A percentile compares a stretch with the other conserved stretches of the same genome.
These are phyloP conservation scores for Buxus sempervirens DNA, from an alignment of 164 flowering plant species.

Conservation along the genomic window DNA sequence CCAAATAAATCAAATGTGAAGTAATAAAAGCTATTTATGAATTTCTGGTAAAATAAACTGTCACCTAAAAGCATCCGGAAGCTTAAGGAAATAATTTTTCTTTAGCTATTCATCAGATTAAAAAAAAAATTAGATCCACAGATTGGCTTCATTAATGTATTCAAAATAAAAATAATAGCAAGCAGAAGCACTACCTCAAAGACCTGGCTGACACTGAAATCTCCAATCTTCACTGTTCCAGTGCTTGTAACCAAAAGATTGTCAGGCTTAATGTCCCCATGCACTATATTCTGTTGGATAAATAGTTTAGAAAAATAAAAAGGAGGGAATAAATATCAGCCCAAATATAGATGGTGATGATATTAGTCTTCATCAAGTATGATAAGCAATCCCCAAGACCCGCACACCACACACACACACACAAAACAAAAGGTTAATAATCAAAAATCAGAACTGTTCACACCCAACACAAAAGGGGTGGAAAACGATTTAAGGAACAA, in stretches of 20 bases:
- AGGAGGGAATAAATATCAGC: not conserved
- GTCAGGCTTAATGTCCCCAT: slow-evolving; percentile 97
- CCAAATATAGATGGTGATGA: not conserved
- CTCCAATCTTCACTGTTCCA: slow-evolving; percentile 91
- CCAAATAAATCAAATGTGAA: too few species aligned
- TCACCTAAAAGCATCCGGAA: not conserved
- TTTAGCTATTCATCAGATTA: not conserved
- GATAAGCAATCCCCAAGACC: too few species aligned
- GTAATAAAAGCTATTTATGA: slow-evolving; percentile 11
- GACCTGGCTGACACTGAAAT: slow-evolving; percentile 95
- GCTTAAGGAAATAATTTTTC: not conserved
- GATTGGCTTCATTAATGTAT: not conserved
- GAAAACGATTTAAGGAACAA: not conserved
- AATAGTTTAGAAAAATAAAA: slow-evolving; percentile 1
- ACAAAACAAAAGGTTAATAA: too few species aligned
- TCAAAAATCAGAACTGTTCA: too few species aligned
- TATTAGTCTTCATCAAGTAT: not conserved
- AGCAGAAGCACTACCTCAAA: slow-evolving; percentile 64
- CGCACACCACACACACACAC: too few species aligned
- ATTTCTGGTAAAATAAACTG: slow-evolving; percentile 47
- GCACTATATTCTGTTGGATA: slow-evolving; percentile 74
- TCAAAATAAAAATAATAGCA: not conserved
- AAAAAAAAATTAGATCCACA: not conserved
- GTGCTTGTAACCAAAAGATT: slow-evolving; percentile 72
- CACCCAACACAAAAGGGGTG: not conserved